Base-by-base conservation (phyloP, 2,329 filamentous ascomycete species). In the Meredithiella fracta region DNA sequence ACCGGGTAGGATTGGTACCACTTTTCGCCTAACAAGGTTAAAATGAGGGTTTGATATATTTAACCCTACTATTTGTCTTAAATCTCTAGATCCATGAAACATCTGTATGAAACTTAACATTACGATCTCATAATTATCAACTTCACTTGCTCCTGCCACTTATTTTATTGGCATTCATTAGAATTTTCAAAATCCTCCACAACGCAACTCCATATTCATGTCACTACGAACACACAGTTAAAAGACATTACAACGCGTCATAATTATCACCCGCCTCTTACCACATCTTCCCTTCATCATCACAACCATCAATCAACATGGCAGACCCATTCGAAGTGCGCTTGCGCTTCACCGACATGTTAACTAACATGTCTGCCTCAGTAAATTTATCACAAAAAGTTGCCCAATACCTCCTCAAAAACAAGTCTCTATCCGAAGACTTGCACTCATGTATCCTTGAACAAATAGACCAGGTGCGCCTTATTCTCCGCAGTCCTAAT, bases 401-500 rank as follows among this genome's bases (percentile, higher is more conserved):
- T 2, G 91, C 92, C 26, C 84, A 90, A 67, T 98, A 94, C 81
- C 92, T 92, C 14, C 76, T 98, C 60, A 94, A 89, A 69, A 86
- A 95, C 71, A 82, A 82, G 61, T 90, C 97, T 64, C 87, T 94
- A 81, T 88, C 94, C 66, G 94, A 98, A 72, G 92, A 98, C 69
- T 73, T 98, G 63, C 92, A 98, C 68, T 94, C 86, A 20, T 98
- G 94, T 69, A 97, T 98, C 64, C 71, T 98, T 47, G 92, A 98
- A 70, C 91, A 97, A 68, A 76, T 98, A 29, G 91, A 97, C 68
- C 78, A 81, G 64, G 86, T 88, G 67, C 62, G 22, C 3, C 9
- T 37, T 3, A 53, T 20, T n/a, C n/a, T 7, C 9, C 15, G 17
- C 15, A 23, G 7, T 8, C 7, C 17, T 15, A 9, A 52, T 38